Evolutionary conservation across 2,329 filamentous ascomycete genomes (phyloP).

Genomic region (Pyrenophora seminiperda): DNA sequence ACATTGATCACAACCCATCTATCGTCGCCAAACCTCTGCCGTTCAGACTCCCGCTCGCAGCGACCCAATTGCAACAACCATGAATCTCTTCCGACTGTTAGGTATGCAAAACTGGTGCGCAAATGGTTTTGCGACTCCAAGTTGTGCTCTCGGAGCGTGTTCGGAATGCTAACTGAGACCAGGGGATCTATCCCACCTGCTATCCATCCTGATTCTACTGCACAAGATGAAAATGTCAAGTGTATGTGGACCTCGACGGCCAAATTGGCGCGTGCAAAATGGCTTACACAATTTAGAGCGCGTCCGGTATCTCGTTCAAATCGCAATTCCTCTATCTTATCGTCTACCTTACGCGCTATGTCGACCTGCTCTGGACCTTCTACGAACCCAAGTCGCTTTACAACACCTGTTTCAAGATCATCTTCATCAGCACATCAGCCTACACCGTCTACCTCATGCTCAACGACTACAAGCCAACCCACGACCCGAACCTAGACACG

Average conservation of each 20-base stretch:
- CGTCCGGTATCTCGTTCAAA: slow-evolving; percentile 97
- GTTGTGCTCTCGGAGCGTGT: background rate
- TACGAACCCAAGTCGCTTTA: slow-evolving; percentile 73
- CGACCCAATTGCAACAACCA: slow-evolving; percentile 49
- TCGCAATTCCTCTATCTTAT: slow-evolving; percentile 93
- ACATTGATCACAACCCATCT: slow-evolving; percentile 15
- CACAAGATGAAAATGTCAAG: slow-evolving; percentile 93
- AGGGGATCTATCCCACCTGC: slow-evolving; percentile 95
- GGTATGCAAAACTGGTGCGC: slow-evolving; percentile 54
- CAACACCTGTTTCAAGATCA: slow-evolving; percentile 93
- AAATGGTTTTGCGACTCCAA: slow-evolving; percentile 1
- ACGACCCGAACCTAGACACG: slow-evolving; percentile 95
- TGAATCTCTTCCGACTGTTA: slow-evolving; percentile 73
- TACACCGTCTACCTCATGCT: slow-evolving; percentile 99
- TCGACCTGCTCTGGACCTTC: slow-evolving; percentile 84
- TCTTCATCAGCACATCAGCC: slow-evolving; percentile 86
- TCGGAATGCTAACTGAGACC: slow-evolving; percentile 35
- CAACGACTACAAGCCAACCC: slow-evolving; percentile 94
- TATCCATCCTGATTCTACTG: slow-evolving; percentile 90
- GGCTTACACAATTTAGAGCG: slow-evolving; percentile 68
- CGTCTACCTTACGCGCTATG: slow-evolving; percentile 91
- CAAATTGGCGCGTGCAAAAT: slow-evolving; percentile 13
- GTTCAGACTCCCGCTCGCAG: slow-evolving; percentile 21
- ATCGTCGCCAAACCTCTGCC: slow-evolving; percentile 23
- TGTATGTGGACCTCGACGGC: slow-evolving; percentile 59